Percentiles rank a stretch among this genome's conserved stretches.
phyloP scores from a whole-genome alignment of 768 basidiomycete genomes.

The Hericium coralloides region DNA sequence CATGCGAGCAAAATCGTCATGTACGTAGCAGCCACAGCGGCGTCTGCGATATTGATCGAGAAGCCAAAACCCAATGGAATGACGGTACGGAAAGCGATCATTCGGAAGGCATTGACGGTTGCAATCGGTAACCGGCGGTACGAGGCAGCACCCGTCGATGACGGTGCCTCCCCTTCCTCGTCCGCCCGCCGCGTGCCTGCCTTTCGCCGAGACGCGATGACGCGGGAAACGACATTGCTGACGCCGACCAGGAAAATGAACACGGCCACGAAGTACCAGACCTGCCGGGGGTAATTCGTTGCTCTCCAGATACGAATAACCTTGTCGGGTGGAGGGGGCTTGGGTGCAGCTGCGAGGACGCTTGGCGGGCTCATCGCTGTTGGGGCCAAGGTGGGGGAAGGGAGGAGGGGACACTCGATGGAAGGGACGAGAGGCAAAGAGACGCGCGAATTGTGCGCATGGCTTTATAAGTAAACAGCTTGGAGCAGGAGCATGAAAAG shows the following conservation, averaged over 20 bases:
- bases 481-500: too few species aligned
- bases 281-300: constrained; percentile 28
- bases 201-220: not conserved
- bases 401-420: too few species aligned
- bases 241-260: constrained; percentile 34
- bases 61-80: constrained; percentile 23
- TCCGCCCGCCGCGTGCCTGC: constrained; percentile 9
- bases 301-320: not conserved
- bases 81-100: constrained; percentile 23
- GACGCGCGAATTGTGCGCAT: too few species aligned
- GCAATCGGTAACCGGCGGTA: constrained; percentile 17
- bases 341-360: too few species aligned
- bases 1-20: constrained; percentile 21
- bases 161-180: not conserved
- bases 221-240: constrained; percentile 23
- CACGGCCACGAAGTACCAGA: constrained; percentile 33
- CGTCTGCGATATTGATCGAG: constrained; percentile 28
- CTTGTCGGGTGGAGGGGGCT: not conserved
- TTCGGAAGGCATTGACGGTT: constrained; percentile 20
- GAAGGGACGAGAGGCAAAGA: too few species aligned
- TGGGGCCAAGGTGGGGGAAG: too few species aligned
- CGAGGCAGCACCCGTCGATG: constrained; percentile 7
- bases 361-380: too few species aligned
- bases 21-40: constrained; percentile 27
- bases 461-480: too few species aligned